Percentiles rank a stretch among this genome's conserved stretches.
Evolutionary conservation across 495 filamentous ascomycete species (phyloP).

Genomic region (Talaromyces borbonicus): DNA sequence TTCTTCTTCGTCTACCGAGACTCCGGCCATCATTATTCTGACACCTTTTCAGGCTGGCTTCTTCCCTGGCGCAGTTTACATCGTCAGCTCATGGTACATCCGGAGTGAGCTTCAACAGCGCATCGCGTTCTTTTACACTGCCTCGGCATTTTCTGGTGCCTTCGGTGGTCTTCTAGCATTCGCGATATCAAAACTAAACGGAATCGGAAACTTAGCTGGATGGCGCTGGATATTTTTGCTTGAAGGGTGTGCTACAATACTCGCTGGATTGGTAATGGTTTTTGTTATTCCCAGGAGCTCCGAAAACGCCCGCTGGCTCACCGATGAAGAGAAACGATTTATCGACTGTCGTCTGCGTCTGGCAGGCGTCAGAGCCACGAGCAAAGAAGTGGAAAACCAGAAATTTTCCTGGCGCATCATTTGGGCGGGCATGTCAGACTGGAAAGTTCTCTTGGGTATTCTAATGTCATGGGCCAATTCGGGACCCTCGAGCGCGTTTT

Average conservation of each 20-base stretch:
- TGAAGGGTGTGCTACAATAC: constrained; percentile 41
- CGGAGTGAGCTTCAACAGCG: constrained; percentile 44
- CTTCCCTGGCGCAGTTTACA: constrained; percentile 48
- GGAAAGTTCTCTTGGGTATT: constrained; percentile 15
- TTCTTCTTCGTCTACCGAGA: no score
- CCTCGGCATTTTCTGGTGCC: constrained; percentile 44
- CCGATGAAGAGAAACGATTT: constrained; percentile 29
- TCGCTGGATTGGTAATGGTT: constrained; percentile 29
- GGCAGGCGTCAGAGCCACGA: neutral
- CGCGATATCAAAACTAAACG: constrained; percentile 41
- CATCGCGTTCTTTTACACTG: constrained; percentile 47
- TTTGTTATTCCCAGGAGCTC: constrained; percentile 35
- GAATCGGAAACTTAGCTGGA: constrained; percentile 29
- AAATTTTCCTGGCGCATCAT: constrained; percentile 6
- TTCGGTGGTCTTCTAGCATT: constrained; percentile 48
- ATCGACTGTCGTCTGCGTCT: constrained; percentile 27
- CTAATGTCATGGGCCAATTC: constrained; percentile 33
- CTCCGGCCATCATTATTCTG: neutral
- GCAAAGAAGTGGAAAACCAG: neutral
- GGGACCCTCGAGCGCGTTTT: constrained; percentile 38
- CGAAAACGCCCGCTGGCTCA: constrained; percentile 28
- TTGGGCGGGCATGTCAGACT: constrained; percentile 9
- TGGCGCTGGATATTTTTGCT: constrained; percentile 52
- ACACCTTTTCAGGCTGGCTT: constrained; percentile 24
- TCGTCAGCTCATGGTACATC: constrained; percentile 49